phyloP scores from a whole-genome alignment of 441 rosid species.

The Gossypium davidsonii region DNA sequence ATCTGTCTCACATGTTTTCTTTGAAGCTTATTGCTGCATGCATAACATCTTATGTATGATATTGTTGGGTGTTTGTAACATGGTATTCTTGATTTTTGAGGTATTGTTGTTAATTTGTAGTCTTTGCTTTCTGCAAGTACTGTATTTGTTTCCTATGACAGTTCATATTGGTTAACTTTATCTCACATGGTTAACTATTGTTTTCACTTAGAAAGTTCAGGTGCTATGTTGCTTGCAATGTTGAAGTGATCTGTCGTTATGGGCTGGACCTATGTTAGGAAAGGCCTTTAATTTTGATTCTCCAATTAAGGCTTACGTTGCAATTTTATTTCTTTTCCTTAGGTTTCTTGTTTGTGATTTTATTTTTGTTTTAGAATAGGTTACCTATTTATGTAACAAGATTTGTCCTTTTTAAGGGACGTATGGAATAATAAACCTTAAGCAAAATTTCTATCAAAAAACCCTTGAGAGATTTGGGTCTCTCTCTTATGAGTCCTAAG shows the following conservation, averaged over 20 bases:
- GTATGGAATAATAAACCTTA: too few species aligned
- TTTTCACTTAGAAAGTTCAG: background rate
- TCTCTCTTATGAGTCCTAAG: too few species aligned
- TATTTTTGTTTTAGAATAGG: too few species aligned
- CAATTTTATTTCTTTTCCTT: too few species aligned
- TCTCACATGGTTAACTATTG: background rate
- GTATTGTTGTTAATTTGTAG: background rate
- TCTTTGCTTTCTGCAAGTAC: background rate
- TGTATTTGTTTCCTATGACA: background rate
- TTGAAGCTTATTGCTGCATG: background rate
- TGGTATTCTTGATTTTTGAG: slow-evolving; percentile 3
- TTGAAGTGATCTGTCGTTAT: background rate
- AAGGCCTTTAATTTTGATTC: too few species aligned
- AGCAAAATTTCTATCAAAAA: too few species aligned
- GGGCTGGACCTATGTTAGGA: too few species aligned
- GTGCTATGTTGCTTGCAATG: slow-evolving; percentile 1
- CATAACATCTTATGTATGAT: slow-evolving; percentile 1
- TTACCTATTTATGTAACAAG: too few species aligned
- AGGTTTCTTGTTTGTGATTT: too few species aligned
- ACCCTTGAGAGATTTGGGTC: too few species aligned
- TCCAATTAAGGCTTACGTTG: too few species aligned
- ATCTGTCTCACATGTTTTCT: background rate
- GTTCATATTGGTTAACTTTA: background rate
- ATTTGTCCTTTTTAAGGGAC: too few species aligned
- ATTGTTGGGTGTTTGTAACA: background rate